Evolutionary conservation across 1,139 yeast species (phyloP).

Genomic region (Candida sanyaensis): DNA sequence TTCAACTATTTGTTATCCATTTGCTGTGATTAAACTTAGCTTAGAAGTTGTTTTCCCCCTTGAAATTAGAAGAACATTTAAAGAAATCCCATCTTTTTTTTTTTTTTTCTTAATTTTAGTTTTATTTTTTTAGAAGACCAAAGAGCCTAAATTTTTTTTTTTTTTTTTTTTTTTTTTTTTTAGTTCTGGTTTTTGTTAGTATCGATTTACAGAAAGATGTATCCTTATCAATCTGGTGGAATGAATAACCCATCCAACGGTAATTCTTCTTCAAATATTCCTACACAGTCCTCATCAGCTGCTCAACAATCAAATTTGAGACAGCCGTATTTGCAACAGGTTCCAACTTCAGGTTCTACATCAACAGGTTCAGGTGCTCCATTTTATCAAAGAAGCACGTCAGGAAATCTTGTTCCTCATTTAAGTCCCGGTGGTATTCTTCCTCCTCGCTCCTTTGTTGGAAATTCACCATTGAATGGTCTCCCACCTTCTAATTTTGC

Average conservation of each 20-base stretch:
- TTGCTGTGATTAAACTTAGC: too few species aligned
- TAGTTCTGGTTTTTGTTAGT: neutral
- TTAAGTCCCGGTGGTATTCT: constrained; percentile 10
- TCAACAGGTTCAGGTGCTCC: constrained; percentile 1
- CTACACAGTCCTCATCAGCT: constrained; percentile 5
- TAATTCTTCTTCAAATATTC: constrained; percentile 5
- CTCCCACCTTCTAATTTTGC: constrained; percentile 12
- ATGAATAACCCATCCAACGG: constrained; percentile 5
- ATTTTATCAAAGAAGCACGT: constrained; percentile 1
- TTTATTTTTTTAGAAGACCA: too few species aligned
- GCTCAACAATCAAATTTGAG: constrained; percentile 6
- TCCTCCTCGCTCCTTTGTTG: constrained; percentile 10
- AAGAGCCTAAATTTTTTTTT: neutral
- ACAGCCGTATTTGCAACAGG: constrained; percentile 8
- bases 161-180: neutral
- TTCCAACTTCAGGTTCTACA: constrained; percentile 1
- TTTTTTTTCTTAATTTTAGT: too few species aligned
- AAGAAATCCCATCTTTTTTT: too few species aligned
- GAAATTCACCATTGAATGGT: constrained; percentile 8
- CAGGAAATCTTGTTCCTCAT: constrained; percentile 13
- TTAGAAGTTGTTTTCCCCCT: too few species aligned
- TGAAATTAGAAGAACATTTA: too few species aligned
- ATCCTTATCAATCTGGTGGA: constrained; percentile 12
- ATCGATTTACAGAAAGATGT: constrained; percentile 8
- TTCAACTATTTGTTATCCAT: too few species aligned